Evolutionary conservation across 2,329 filamentous ascomycete species (phyloP), one percentile per base, ranked within the genome.

Genomic region (Samsoniella hepiali): DNA sequence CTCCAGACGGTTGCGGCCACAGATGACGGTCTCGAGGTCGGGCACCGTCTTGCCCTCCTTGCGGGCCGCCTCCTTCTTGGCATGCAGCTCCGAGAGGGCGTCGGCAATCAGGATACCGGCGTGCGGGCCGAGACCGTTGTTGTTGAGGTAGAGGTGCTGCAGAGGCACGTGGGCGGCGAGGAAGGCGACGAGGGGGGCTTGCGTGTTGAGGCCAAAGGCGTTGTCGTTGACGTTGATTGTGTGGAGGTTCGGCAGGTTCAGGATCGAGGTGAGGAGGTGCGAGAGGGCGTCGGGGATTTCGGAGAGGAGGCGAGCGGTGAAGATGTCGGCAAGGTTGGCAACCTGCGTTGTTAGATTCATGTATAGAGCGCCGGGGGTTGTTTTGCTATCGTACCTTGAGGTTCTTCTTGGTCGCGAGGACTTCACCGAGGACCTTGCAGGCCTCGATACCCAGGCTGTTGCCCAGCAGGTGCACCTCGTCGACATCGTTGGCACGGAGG

Each of bases 171-270:
- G 94, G 64, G 88, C 84, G 62, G 91, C 88, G 66, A 99, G 87
- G 80, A 99, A 99, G 65, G 91, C 91, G 69, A 97, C 91, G 56
- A 99, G 86, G 10, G 94, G 95, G 42, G 91, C 93, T 76, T 96
- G 91, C 17, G 92, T 97, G 78, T 97, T 97, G 66, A 97, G 87
- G 63, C 95, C 95, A 72, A 99, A 99, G 53, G 95, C 95, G 77
- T 99, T 99, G 78, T 99, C 95, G 78, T 94, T 97, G 47, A 99
- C 85, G 77, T 98, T 96, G 78, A 99, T 85, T 36, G 93, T 97
- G 75, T 91, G 90, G 51, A 99, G 88, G 63, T 91, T 88, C 1
- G 91, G 89, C 61, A 96, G 89, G 72, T 93, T 90, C 63, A 97
- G 87, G 49, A 98, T 88, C 4, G 94, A 89, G 47, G 88, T 93